Evolutionary conservation across 108 stramenopile genomes (phyloP), one percentile per base, ranked within the genome.

Genomic region (Fistulifera pelliculosa): DNA sequence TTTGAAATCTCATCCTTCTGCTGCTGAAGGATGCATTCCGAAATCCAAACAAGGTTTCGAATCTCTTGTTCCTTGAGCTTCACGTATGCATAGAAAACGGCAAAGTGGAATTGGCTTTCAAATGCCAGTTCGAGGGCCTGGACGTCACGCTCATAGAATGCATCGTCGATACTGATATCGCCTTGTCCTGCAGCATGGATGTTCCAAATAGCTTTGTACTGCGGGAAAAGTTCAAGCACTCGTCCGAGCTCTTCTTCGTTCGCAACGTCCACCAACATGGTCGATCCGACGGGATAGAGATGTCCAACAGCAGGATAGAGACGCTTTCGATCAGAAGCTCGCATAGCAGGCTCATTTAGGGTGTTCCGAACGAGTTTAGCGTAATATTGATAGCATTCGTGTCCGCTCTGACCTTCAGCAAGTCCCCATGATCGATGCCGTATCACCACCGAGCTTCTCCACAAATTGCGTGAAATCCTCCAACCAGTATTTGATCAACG

Each of bases 21-120:
- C 43, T 88, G 85, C 79, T 99, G 98, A 31, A 98, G 73, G 62
- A 99, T 96, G 73, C 98, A 99, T 64, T 99, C 98, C 22, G 86
- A 77, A 60, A 99, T 94, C 99, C 99, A 99, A 17, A 97, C 99
- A 68, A 99, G 74, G 76, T 99, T 99, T 49, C 96, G 90, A 57
- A 97, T 95, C 71, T 99, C 97, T 75, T 98, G 97, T 73, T 98
- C 96, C 93, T 99, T 99, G 54, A 99, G 95, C 80, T 97, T 97
- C 23, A 98, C 95, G 73, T 97, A 98, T 16, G 99, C 95, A 65
- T 99, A 99, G 67, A 97, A 98, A 44, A 77, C 69, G 1, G 75
- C 99, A 62, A 87, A 99, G 70, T 99, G 97, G 72, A 99, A 90
- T 74, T 99, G 99, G 23, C 94, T 89, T 71, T 99, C 97, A 56